A percentile compares a stretch with the other conserved stretches of the same genome.
These are phyloP conservation scores for Coemansia sp. DNA, from an alignment of 192 early-diverging fungal species.

Conservation along the genomic window DNA sequence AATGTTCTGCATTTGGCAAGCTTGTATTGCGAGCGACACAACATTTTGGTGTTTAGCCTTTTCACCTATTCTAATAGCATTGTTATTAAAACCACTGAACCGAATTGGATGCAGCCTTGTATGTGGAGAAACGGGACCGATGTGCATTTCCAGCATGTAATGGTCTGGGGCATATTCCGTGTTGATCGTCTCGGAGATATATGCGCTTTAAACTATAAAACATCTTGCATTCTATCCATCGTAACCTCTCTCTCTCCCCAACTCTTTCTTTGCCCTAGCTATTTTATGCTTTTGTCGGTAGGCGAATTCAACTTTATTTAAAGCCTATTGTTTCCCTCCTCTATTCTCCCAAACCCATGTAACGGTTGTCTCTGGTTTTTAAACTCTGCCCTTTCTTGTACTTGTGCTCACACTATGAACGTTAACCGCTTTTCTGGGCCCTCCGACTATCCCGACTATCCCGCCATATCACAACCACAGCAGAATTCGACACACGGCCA, in stretches of 20 bases:
- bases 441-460: constrained; percentile 1
- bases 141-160: too few species aligned
- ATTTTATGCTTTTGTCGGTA: too few species aligned
- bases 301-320: not conserved
- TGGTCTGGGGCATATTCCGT: too few species aligned
- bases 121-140: too few species aligned
- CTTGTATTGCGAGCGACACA: not conserved
- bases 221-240: not conserved
- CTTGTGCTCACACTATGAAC: not conserved
- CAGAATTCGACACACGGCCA: not conserved
- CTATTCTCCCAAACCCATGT: not conserved
- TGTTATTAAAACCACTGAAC: too few species aligned
- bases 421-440: not conserved
- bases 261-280: not conserved
- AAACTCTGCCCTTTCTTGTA: too few species aligned
- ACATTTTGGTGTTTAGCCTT: too few species aligned
- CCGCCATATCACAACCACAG: not conserved
- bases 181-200: too few species aligned
- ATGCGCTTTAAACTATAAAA: too few species aligned
- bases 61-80: too few species aligned
- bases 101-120: too few species aligned
- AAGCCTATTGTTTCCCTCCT: not conserved
- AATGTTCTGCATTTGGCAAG: not conserved
- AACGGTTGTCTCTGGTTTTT: too few species aligned
- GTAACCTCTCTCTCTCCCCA: not conserved